phyloP scores from a whole-genome alignment of 352 stramenopile genomes.

The Phytophthora syringae region DNA sequence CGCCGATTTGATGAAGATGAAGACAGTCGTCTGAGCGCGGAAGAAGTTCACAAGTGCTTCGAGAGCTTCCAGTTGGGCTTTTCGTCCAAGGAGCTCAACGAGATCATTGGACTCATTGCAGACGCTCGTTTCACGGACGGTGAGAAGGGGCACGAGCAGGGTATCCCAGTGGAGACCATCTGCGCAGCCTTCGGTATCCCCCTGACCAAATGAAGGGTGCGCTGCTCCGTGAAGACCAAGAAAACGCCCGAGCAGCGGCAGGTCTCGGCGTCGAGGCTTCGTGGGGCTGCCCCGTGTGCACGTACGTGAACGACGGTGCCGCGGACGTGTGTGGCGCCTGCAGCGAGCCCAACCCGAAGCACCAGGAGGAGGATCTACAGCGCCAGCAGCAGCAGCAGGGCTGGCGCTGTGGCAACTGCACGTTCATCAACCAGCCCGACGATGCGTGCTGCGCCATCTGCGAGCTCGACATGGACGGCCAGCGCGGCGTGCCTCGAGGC shows the following conservation, averaged over 20 bases:
- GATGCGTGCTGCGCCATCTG: conserved; percentile 84
- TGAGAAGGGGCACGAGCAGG: conserved; percentile 35
- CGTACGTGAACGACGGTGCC: conserved; percentile 70
- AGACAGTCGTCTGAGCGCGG: conserved; percentile 62
- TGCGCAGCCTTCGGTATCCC: conserved; percentile 74
- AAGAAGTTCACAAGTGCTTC: conserved; percentile 86
- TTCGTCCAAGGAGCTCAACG: conserved; percentile 80
- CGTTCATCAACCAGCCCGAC: conserved; percentile 82
- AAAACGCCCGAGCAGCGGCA: conserved; percentile 23
- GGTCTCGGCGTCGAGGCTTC: conserved; percentile 23
- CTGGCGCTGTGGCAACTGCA: conserved; percentile 88
- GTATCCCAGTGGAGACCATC: conserved; percentile 71
- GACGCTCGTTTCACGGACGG: conserved; percentile 54
- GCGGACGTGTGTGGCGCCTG: conserved; percentile 57
- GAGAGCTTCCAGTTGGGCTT: conserved; percentile 89
- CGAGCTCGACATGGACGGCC: conserved; percentile 80
- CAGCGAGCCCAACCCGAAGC: conserved; percentile 63
- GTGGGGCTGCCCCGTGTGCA: conserved; percentile 83
- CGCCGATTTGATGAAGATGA: conserved; percentile 79
- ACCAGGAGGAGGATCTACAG: conserved; percentile 33
- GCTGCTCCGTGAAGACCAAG: conserved; percentile 57
- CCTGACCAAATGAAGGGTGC: conserved; percentile 58
- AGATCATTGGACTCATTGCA: conserved; percentile 82
- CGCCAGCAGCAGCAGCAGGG: conserved; percentile 51
- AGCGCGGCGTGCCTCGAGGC: conserved; percentile 77